Conservation (phyloP, 2,329 filamentous ascomycete species). For the Hypoxylon sp. region DNA sequence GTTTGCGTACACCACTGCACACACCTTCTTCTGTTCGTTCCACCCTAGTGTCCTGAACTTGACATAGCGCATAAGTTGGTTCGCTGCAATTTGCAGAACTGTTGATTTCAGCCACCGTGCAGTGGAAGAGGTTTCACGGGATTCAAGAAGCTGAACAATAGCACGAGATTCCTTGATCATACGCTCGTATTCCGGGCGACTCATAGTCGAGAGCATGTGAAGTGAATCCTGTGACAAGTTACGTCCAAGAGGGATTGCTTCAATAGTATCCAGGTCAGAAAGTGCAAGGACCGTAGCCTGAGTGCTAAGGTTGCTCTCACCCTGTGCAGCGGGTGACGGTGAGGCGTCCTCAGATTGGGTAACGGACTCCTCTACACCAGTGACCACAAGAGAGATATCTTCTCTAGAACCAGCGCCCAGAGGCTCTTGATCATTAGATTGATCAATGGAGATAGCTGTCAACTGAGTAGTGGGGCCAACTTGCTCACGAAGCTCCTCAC, state of each 20-base stretch:
- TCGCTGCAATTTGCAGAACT: constrained; percentile 17
- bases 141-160: constrained; percentile 2
- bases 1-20: constrained; percentile 36
- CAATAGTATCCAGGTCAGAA: constrained; percentile 21
- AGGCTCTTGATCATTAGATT: neutral
- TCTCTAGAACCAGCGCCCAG: too few species aligned
- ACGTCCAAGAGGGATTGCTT: constrained; percentile 7
- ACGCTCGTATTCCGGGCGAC: constrained; percentile 11
- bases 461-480: neutral
- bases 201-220: constrained; percentile 13
- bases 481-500: neutral
- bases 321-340: neutral
- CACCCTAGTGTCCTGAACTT: constrained; percentile 28
- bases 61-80: constrained; percentile 29
- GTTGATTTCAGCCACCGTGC: neutral
- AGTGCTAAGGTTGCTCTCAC: neutral
- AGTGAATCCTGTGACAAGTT: constrained; percentile 28
- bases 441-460: neutral
- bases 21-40: constrained; percentile 33
- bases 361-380: too few species aligned
- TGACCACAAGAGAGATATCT: neutral
- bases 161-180: constrained; percentile 4
- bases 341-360: neutral
- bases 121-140: neutral
- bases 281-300: constrained; percentile 8